phyloP scores from a whole-genome alignment of 768 basidiomycete genomes.

The Pulveroboletus frians region DNA sequence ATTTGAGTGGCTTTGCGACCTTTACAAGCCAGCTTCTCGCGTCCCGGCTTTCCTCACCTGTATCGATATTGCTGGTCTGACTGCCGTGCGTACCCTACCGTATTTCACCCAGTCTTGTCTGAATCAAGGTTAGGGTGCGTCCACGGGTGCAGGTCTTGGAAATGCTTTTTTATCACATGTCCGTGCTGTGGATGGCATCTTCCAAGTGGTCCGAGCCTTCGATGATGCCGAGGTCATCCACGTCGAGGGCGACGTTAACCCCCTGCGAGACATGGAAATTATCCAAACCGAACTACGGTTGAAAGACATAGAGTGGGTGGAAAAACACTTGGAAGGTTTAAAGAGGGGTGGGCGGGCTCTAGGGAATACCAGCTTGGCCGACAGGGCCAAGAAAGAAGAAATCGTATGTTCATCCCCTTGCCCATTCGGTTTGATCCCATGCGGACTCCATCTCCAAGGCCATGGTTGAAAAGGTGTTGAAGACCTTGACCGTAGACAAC shows the following conservation, averaged over 20 bases:
- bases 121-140: slow-evolving; percentile 64
- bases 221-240: slow-evolving; percentile 99
- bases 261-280: slow-evolving; percentile 94
- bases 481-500: slow-evolving; percentile 69
- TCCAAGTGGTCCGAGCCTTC: slow-evolving; percentile 96
- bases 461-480: slow-evolving; percentile 78
- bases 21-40: slow-evolving; percentile 83
- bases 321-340: slow-evolving; percentile 77
- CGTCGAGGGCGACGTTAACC: slow-evolving; percentile 97
- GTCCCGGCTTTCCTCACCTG: slow-evolving; percentile 95
- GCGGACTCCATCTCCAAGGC: slow-evolving; percentile 44
- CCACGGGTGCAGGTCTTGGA: slow-evolving; percentile 95
- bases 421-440: neutral
- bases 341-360: slow-evolving; percentile 71
- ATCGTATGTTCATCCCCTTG: slow-evolving; percentile 48
- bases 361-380: slow-evolving; percentile 74
- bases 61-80: slow-evolving; percentile 97
- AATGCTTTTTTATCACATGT: slow-evolving; percentile 98
- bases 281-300: slow-evolving; percentile 90
- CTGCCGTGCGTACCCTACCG: slow-evolving; percentile 58
- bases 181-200: slow-evolving; percentile 97
- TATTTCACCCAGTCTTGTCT: slow-evolving; percentile 10
- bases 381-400: slow-evolving; percentile 96
- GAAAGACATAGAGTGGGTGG: slow-evolving; percentile 99
- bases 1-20: slow-evolving; percentile 89